Evolutionary conservation across 116 monocot species (phyloP), one percentile per base, ranked within the genome.

Genomic region (Papilionanthe hybrid): DNA sequence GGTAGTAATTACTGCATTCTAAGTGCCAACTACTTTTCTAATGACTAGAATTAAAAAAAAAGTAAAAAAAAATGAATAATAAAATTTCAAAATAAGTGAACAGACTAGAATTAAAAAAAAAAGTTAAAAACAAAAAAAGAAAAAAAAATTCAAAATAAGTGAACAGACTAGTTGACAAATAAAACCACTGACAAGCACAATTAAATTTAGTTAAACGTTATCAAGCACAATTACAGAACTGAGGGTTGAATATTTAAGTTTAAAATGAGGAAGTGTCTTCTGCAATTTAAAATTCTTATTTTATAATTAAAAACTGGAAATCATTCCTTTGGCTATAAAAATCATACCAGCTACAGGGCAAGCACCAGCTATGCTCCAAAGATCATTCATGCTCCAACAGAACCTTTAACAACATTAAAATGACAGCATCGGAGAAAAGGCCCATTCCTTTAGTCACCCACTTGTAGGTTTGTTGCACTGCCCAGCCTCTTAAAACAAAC

Each of bases 371-470:
- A 80, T 20, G 82, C 85, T 86, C 83, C 82, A 85, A 88, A 82
- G 85, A 81, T 78, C 55, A 81, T 84, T 80, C 84, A 85, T 71
- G 77, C 71, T 87, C 85, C 84, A 89, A 91, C 60, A 84, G 78
- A 84, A 83, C 87, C 89, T 79, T 83, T 74, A 86, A 81, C 55
- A 50, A 78, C 56, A 84, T 72, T 77, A 79, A 66, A 81, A 84
- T 65, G 77, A 67, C 79, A 82, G 85, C 82, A 79, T 75, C 72
- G 69, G 79, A 81, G 30, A 37, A 75, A 20, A 78, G 83, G 53
- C 37, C 65, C 82, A 60, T 80, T 17, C 65, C 79, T 47, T 48
- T 15, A 50, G 49, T 75, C 79, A 82, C 77, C 86, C 86, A 75
- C 23, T 74, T 86, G 81, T 81, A 82, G 81, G 74, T 85, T 86